A percentile compares a stretch with the other conserved stretches of the same genome.
Conservation (phyloP, 805 yeast genomes). For the Teunomyces kruisii region DNA sequence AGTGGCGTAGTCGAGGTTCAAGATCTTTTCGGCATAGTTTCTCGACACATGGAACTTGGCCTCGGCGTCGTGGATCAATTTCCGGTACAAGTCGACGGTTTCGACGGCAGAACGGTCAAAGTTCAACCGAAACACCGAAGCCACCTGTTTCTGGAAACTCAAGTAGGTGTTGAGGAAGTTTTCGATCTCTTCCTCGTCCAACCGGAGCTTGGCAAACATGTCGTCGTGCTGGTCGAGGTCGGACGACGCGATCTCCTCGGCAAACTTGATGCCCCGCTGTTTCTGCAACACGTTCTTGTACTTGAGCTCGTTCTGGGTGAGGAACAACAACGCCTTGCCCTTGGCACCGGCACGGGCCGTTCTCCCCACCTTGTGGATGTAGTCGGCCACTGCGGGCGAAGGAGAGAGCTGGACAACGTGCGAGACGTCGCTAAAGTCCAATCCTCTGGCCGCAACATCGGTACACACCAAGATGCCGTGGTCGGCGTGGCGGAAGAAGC, state of each 20-base stretch:
- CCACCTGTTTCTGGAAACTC: conserved; percentile 28
- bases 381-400: conserved; percentile 73
- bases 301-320: conserved; percentile 55
- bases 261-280: conserved; percentile 55
- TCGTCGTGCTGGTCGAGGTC: conserved; percentile 34
- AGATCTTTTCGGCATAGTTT: conserved; percentile 8
- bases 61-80: conserved; percentile 17
- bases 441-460: conserved; percentile 95
- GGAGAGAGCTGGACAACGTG: conserved; percentile 83
- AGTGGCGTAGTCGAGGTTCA: conserved; percentile 5
- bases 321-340: conserved; percentile 68
- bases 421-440: conserved; percentile 88
- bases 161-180: conserved; percentile 25
- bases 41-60: conserved; percentile 13
- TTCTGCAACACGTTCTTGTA: conserved; percentile 50
- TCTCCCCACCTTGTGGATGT: conserved; percentile 92
- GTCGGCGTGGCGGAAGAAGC: conserved; percentile 46
- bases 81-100: conserved; percentile 25
- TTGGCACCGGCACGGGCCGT: conserved; percentile 88
- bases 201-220: conserved; percentile 14
- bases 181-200: conserved; percentile 20
- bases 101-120: conserved; percentile 30
- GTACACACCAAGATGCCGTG: conserved; percentile 74
- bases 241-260: conserved; percentile 40
- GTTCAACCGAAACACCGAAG: conserved; percentile 18